These are phyloP conservation scores for Xylariaceae sp. DNA, from an alignment of 2,329 filamentous ascomycete genomes.

Conservation along the genomic window DNA sequence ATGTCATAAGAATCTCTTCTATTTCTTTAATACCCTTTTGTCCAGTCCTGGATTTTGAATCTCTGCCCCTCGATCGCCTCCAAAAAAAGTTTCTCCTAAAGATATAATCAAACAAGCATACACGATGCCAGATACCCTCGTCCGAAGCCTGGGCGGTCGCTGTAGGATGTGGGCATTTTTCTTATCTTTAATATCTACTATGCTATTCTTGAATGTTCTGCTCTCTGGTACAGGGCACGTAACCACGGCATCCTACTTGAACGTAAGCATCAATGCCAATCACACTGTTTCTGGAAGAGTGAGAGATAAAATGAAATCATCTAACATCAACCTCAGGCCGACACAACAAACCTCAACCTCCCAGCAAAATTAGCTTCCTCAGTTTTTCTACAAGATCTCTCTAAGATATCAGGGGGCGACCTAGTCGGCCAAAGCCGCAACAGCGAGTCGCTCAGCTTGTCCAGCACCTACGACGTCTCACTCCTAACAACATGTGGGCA, in stretches of 20 bases:
- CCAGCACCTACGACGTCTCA: constrained; percentile 29
- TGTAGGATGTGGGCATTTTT: constrained; percentile 18
- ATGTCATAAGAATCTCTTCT: too few relatives aligned
- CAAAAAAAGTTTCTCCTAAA: too few relatives aligned
- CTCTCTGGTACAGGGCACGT: constrained; percentile 27
- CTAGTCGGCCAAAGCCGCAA: constrained; percentile 28
- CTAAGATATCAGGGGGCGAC: constrained; percentile 30
- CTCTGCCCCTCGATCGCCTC: too few relatives aligned
- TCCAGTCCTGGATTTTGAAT: too few relatives aligned
- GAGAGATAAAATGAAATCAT: background rate
- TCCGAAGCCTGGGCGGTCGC: constrained; percentile 8
- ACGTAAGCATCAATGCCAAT: constrained; percentile 20
- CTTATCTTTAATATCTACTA: constrained; percentile 22
- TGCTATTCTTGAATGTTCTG: constrained; percentile 28
- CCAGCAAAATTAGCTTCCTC: constrained; percentile 31
- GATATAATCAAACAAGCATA: too few relatives aligned
- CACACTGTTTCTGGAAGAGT: background rate
- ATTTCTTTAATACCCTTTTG: too few relatives aligned
- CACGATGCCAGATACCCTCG: background rate
- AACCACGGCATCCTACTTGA: constrained; percentile 32
- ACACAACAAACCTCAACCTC: constrained; percentile 27
- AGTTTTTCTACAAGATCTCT: constrained; percentile 31
- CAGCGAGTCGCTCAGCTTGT: constrained; percentile 26
- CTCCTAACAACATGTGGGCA: constrained; percentile 33
- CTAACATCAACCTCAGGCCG: constrained; percentile 22